These are phyloP conservation scores for Streptanthus diversifolius DNA, from an alignment of 345 rosid genomes.

Conservation along the genomic window DNA sequence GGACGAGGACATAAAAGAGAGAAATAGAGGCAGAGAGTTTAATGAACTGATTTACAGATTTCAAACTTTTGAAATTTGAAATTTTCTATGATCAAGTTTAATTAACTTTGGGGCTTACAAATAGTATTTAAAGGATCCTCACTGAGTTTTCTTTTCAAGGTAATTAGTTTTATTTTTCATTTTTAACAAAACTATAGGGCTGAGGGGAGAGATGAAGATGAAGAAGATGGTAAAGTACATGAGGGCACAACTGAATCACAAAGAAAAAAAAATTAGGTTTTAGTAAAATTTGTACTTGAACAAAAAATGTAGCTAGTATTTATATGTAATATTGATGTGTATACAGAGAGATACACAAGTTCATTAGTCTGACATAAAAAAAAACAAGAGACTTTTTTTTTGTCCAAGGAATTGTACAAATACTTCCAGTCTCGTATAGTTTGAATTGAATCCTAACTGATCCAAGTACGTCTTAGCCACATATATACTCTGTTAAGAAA, in stretches of 20 bases:
- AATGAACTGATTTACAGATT: background rate
- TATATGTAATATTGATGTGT: background rate
- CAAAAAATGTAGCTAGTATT: background rate
- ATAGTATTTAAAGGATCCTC: background rate
- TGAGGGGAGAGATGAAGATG: background rate
- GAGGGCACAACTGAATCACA: constrained; percentile 1
- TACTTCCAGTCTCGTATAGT: background rate
- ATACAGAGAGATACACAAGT: constrained; percentile 4
- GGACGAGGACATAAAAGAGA: background rate
- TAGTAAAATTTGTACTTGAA: background rate
- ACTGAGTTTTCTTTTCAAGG: background rate
- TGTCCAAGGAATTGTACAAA: constrained; percentile 4
- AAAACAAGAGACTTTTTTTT: background rate
- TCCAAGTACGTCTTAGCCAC: background rate
- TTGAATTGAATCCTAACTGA: background rate
- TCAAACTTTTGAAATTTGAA: background rate
- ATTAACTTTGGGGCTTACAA: background rate
- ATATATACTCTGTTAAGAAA: background rate
- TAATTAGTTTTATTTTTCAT: background rate
- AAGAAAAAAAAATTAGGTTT: background rate
- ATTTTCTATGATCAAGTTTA: background rate
- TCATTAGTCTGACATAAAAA: constrained; percentile 6
- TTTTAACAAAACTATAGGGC: background rate
- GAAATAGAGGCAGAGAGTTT: background rate
- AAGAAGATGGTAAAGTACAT: constrained; percentile 5